A percentile compares a stretch with the other conserved stretches of the same genome.
Evolutionary conservation across 1,284 basidiomycete genomes (phyloP).

Genomic region (Phylloporus sp.): DNA sequence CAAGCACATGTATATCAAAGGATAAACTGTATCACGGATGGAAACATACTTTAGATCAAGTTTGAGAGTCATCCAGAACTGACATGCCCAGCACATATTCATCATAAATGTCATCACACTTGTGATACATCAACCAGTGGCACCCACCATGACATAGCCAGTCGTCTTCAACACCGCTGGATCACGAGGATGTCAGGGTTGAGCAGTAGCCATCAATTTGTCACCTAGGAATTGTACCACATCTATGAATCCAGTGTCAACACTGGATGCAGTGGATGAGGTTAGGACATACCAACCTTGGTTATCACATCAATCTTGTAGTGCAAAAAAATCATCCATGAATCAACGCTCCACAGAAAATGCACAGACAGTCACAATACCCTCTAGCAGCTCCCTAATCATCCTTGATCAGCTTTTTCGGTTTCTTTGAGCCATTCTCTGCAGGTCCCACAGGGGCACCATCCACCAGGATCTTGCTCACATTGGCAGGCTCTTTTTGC

Average conservation of each 20-base stretch:
- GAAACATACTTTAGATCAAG: constrained; percentile 37
- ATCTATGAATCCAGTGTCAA: constrained; percentile 46
- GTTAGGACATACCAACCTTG: constrained; percentile 44
- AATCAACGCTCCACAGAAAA: constrained; percentile 86
- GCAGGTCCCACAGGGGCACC: constrained; percentile 13
- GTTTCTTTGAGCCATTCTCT: constrained; percentile 40
- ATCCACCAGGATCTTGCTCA: constrained; percentile 23
- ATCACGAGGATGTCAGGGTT: constrained; percentile 78
- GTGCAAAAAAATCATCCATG: constrained; percentile 73
- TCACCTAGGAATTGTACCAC: constrained; percentile 84
- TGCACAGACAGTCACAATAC: constrained; percentile 83
- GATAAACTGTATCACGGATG: background rate
- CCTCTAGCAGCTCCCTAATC: constrained; percentile 72
- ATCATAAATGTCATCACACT: constrained; percentile 67
- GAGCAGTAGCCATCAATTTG: constrained; percentile 76
- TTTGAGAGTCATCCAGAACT: constrained; percentile 57
- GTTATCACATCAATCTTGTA: constrained; percentile 67
- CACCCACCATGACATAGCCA: constrained; percentile 67
- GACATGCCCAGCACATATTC: constrained; percentile 72
- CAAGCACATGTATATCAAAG: constrained; percentile 70
- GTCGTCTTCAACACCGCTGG: constrained; percentile 67
- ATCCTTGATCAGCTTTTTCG: constrained; percentile 56
- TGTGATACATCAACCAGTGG: constrained; percentile 86
- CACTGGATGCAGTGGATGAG: background rate
- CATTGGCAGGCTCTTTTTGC: constrained; percentile 22